Base-by-base conservation (phyloP, 306 rosid species). In the Fagus crenata region DNA sequence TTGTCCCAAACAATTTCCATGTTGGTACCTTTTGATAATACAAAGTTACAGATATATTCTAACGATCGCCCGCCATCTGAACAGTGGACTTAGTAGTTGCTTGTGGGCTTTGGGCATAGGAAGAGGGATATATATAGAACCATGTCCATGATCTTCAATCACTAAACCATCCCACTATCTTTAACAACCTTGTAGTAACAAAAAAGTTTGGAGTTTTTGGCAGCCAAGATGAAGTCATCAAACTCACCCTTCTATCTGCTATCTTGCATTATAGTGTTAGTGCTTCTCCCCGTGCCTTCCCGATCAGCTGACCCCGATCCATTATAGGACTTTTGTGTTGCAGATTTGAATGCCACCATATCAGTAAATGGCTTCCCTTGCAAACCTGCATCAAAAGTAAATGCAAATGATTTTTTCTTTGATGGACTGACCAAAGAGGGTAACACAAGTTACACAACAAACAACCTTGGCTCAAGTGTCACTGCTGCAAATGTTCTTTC, bases 331-430 rank as follows among this genome's bases (percentile, higher is more conserved):
- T 80, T 85, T 31, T 84, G 90, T 14, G 82, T 87, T 3, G 87
- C 84, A 13, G 72, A 75, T 67, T 8, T 59, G 28, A 79, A 69
- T 61, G 69, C 82, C 40, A 9, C 82, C 36, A 1, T 41, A 2
- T 75, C 80, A 0, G 8, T 79, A 2, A 87, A 87, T 79, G 90
- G 90, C 54, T 84, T 81, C 59, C 87, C 86, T 6, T 87, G 90
- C 81, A 87, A 87, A 41, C 77, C 86, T 15, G 6, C 18, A 15
- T 69, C 88, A 0, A 6, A 81, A 8, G 77, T 81, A 3, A 79
- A 76, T 68, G 65, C 88, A 17, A 84, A 36, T 14, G 90, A 87
- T 32, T 87, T 87, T 60, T 79, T 87, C 86, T 84, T 81, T 61
- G 76, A 75, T 51, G 28, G 28, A 22, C 46, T 82, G 6, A 68